Evolutionary conservation across 129 eudicot genomes (phyloP), one percentile per base, ranked within the genome.

Genomic region (Flaveria trinervia): DNA sequence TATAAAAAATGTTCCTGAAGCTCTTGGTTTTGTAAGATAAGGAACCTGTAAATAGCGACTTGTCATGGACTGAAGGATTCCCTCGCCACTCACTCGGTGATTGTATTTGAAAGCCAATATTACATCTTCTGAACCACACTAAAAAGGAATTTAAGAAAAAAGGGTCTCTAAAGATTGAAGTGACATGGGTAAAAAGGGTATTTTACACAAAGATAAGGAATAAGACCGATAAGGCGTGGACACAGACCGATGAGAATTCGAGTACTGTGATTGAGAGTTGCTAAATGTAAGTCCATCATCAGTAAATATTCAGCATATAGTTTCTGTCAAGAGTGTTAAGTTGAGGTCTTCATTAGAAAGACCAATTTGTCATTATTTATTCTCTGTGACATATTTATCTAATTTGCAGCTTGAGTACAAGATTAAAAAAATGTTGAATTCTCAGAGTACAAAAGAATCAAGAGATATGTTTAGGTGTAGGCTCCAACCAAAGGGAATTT

Each of bases 121-220:
- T 56, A 66, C 71, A 84, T 77, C 79, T 61, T 87, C 68, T 68
- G 74, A 74, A 61, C 77, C 78, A 82, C 85, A 70, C 74, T 41
- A n/a, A 23, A 7, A 57, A 51, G 36, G 85, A 82, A 82, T 82
- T 72, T 71, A 55, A 41, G 50, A 33, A 36, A 70, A 70, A 65
- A 65, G 30, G 75, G 68, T 44, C 33, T 44, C 73, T 50, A 79
- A 68, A 66, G 75, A 52, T 50, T 78, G 81, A 74, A 60, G 6
- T 60, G 73, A 74, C 80, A 68, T 57, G 62, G 82, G 25, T 70
- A 78, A 67, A 69, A 71, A 68, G 73, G 72, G 81, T 77, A 86
- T 78, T 75, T 57, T 80, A 81, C 91, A 78, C 79, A 80, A 82
- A 71, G 91, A 82, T 75, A 86, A 82, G 87, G 83, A 75, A 83